A percentile compares a stretch with the other conserved stretches of the same genome.
Evolutionary conservation across 2,329 filamentous ascomycete genomes (phyloP).

Genomic region (Esteya vermicola): DNA sequence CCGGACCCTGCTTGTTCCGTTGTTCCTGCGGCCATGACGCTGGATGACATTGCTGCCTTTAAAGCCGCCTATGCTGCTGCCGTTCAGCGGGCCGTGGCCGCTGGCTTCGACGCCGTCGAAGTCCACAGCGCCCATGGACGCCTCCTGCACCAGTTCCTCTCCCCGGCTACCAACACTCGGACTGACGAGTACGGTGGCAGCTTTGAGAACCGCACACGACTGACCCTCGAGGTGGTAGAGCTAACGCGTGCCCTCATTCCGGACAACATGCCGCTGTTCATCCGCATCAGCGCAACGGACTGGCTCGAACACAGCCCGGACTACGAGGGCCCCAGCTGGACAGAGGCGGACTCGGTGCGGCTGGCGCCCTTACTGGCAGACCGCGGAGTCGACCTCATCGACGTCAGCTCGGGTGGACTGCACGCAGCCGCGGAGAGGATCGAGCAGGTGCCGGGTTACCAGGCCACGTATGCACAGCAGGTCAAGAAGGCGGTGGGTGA

Average conservation of each 20-base stretch:
- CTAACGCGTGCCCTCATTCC: conserved; percentile 41
- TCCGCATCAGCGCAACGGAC: conserved; percentile 61
- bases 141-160: conserved; percentile 55
- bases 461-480: conserved; percentile 53
- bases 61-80: conserved; percentile 44
- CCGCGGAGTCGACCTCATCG: conserved; percentile 59
- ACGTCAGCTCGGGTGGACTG: conserved; percentile 55
- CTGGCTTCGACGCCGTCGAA: conserved; percentile 54
- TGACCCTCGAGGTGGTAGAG: conserved; percentile 54
- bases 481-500: conserved; percentile 60
- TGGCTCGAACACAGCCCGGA: conserved; percentile 52
- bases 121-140: conserved; percentile 74
- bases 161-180: conserved; percentile 56
- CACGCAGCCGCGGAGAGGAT: conserved; percentile 46
- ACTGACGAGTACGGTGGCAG: conserved; percentile 53
- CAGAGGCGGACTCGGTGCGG: conserved; percentile 43
- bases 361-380: conserved; percentile 51
- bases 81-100: conserved; percentile 38
- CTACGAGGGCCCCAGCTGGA: conserved; percentile 46
- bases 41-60: conserved; percentile 47
- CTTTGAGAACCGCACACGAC: conserved; percentile 56
- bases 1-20: background rate
- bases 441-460: conserved; percentile 48
- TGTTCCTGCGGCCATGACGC: conserved; percentile 45
- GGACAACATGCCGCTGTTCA: conserved; percentile 53